Evolutionary conservation across 2,329 filamentous ascomycete species (phyloP).

Genomic region (Tympanopsis confertula): DNA sequence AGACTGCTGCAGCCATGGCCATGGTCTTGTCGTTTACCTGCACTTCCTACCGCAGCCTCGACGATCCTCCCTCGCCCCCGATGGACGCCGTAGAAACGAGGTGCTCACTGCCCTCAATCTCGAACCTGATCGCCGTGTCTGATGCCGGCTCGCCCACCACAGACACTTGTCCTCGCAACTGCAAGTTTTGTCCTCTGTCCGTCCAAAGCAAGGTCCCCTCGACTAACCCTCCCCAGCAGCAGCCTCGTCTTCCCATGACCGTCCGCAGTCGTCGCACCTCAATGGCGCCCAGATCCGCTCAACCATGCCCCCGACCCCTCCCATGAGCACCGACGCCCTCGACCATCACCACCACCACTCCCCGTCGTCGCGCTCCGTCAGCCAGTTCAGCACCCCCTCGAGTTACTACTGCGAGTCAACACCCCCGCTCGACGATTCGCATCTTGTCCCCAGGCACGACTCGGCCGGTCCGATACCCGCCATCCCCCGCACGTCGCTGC

Average conservation of each 20-base stretch:
- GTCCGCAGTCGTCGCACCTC: background rate
- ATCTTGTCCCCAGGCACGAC: background rate
- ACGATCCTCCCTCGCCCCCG: constrained; percentile 3
- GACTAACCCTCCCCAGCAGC: background rate
- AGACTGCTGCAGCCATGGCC: too few relatives aligned
- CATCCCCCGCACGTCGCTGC: too few relatives aligned
- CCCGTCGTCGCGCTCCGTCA: background rate
- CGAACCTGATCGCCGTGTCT: background rate
- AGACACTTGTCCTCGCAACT: background rate
- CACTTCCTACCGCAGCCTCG: constrained; percentile 7
- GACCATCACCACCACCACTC: background rate
- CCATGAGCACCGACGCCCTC: background rate
- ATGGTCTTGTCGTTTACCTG: too few relatives aligned
- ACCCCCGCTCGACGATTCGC: background rate
- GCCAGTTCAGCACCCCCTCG: background rate
- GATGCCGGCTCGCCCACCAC: background rate
- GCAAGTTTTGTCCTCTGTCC: background rate
- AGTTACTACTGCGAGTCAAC: background rate
- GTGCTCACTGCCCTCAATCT: background rate
- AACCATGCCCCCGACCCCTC: background rate
- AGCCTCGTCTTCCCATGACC: background rate
- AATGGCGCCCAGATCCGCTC: background rate
- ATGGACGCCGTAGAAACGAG: background rate
- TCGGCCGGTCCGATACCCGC: too few relatives aligned
- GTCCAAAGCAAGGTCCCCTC: background rate